Percentiles rank a stretch among this genome's conserved stretches.
phyloP scores from a whole-genome alignment of 2,329 filamentous ascomycete genomes.

The Alternaria brassicae region DNA sequence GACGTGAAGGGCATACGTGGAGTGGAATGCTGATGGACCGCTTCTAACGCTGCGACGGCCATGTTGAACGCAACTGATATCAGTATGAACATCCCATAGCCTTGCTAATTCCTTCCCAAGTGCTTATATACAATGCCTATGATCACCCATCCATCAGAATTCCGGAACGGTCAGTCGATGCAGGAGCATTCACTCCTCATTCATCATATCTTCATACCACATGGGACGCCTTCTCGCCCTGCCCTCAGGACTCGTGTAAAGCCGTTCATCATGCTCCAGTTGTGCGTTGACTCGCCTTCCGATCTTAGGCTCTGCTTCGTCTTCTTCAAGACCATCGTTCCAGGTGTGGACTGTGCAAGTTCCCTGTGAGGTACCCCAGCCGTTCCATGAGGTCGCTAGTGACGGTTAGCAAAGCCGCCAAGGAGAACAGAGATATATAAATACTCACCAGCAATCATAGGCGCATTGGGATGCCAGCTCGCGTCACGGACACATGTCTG shows the following conservation, averaged over 20 bases:
- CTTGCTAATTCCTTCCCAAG: background rate
- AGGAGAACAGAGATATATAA: background rate
- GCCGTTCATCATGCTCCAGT: constrained; percentile 46
- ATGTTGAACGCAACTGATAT: background rate
- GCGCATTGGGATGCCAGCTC: constrained; percentile 87
- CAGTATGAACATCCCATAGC: background rate
- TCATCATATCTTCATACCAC: constrained; percentile 40
- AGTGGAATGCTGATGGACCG: background rate
- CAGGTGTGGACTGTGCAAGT: constrained; percentile 81
- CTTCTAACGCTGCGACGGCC: background rate
- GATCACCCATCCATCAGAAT: constrained; percentile 4
- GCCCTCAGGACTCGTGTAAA: constrained; percentile 38
- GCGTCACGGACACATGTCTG: constrained; percentile 84
- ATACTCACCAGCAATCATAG: constrained; percentile 72
- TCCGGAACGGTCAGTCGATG: constrained; percentile 8
- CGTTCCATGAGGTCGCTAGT: constrained; percentile 81
- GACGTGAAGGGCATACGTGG: background rate
- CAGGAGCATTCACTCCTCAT: constrained; percentile 31
- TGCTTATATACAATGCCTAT: constrained; percentile 6
- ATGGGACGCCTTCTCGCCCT: constrained; percentile 29
- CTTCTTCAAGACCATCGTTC: constrained; percentile 72
- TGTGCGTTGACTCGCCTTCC: constrained; percentile 47
- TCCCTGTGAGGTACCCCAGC: constrained; percentile 73
- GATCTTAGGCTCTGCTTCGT: constrained; percentile 56
- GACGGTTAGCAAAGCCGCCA: constrained; percentile 20